These are phyloP conservation scores for Hyphopichia homilentoma DNA, from an alignment of 805 yeast genomes.

Conservation along the genomic window DNA sequence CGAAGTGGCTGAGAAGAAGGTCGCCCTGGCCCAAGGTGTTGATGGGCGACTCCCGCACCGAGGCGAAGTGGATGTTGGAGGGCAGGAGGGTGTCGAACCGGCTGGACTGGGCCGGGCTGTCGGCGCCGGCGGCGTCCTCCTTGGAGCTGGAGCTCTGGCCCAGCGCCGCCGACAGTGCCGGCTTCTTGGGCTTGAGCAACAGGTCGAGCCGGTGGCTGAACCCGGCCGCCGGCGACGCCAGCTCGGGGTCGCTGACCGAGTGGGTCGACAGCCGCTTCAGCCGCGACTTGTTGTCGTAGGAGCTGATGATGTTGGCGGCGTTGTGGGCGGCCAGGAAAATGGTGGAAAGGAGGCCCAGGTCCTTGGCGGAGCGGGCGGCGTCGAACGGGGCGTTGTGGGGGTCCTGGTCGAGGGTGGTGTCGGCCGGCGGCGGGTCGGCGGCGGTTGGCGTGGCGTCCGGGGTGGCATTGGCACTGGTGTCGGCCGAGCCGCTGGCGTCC, in stretches of 20 bases:
- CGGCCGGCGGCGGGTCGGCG: too few species aligned
- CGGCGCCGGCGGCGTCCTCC: not conserved
- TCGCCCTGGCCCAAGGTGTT: slow-evolving; percentile 49
- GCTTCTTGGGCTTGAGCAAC: slow-evolving; percentile 3
- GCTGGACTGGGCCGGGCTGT: not conserved
- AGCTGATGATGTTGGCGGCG: slow-evolving; percentile 29
- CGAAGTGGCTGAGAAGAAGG: slow-evolving; percentile 31
- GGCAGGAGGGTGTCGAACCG: slow-evolving; percentile 7
- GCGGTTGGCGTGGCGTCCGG: too few species aligned
- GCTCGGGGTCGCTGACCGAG: not conserved
- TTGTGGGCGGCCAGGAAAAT: slow-evolving; percentile 46
- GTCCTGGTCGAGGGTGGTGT: too few species aligned
- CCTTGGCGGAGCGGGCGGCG: too few species aligned
- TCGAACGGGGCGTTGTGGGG: too few species aligned
- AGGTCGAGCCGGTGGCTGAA: slow-evolving; percentile 11
- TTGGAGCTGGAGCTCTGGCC: not conserved
- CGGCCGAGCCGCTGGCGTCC: too few species aligned
- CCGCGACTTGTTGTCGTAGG: slow-evolving; percentile 8
- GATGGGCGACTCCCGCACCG: slow-evolving; percentile 44
- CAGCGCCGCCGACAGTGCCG: not conserved
- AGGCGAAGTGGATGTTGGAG: slow-evolving; percentile 42
- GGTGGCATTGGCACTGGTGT: too few species aligned
- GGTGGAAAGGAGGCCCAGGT: slow-evolving; percentile 44
- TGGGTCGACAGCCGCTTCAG: too few species aligned
- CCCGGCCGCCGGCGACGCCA: slow-evolving; percentile 1